Evolutionary conservation across 352 stramenopile species (phyloP).

Genomic region (Phytopythium ostracodes): DNA sequence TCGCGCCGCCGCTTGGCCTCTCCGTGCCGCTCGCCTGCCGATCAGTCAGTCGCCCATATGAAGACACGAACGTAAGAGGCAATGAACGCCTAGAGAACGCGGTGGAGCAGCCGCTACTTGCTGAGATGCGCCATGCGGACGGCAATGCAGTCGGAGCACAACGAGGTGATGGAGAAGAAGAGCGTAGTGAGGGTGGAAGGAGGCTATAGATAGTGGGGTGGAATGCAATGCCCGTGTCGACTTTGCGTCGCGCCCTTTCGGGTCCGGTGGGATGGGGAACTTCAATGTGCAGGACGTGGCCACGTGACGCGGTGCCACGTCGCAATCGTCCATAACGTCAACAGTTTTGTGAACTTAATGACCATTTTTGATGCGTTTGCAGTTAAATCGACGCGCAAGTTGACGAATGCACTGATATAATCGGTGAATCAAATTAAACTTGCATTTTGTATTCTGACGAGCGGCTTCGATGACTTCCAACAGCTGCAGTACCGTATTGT

Average conservation of each 20-base stretch:
- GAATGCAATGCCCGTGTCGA: not conserved
- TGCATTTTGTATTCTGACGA: not conserved
- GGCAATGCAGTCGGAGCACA: not conserved
- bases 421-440: not conserved
- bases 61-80: too few species aligned
- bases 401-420: too few species aligned
- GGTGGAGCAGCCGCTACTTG: slow-evolving; percentile 9
- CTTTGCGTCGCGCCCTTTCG: not conserved
- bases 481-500: not conserved
- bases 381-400: not conserved
- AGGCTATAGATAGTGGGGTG: not conserved
- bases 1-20: slow-evolving; percentile 44
- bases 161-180: not conserved
- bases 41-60: too few species aligned
- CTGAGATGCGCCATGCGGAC: slow-evolving; percentile 39
- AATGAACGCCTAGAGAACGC: not conserved
- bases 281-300: not conserved
- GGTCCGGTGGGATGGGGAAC: not conserved
- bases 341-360: not conserved
- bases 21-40: slow-evolving; percentile 49
- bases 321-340: not conserved
- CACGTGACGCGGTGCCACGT: too few species aligned
- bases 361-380: not conserved
- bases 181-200: not conserved
- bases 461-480: not conserved